phyloP scores from a whole-genome alignment of 2,329 filamentous ascomycete genomes.

The Mariannaea elegans region DNA sequence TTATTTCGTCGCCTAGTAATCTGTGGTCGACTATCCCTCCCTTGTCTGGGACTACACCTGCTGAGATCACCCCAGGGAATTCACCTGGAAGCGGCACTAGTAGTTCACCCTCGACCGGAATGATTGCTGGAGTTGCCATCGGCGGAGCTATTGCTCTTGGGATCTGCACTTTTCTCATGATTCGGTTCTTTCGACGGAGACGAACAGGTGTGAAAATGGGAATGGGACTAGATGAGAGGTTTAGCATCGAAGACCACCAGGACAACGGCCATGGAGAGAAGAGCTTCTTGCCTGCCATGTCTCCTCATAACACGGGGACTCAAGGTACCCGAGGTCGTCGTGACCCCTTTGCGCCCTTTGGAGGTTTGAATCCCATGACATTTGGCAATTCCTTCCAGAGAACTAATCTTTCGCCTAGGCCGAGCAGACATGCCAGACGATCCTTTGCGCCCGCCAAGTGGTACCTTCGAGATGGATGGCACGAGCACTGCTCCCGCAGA shows the following conservation, averaged over 20 bases:
- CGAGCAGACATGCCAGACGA: conserved; percentile 45
- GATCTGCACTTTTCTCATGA: conserved; percentile 35
- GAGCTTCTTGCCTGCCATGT: conserved; percentile 34
- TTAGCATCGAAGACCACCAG: conserved; percentile 21
- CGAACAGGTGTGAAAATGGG: conserved; percentile 10
- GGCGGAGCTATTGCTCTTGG: conserved; percentile 41
- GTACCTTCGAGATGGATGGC: conserved; percentile 51
- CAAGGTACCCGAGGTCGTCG: conserved; percentile 35
- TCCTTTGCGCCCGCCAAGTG: conserved; percentile 37
- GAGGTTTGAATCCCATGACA: conserved; percentile 47
- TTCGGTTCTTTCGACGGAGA: conserved; percentile 35
- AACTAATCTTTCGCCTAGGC: conserved; percentile 39
- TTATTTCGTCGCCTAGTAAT: conserved; percentile 12
- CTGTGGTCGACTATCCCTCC: conserved; percentile 4
- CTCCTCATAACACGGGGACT: conserved; percentile 39
- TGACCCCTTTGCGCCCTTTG: conserved; percentile 56
- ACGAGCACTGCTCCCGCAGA: conserved; percentile 44
- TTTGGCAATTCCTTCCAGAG: background rate
- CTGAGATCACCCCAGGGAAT: conserved; percentile 17
- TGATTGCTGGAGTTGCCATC: conserved; percentile 46
- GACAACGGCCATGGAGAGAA: conserved; percentile 40
- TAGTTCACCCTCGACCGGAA: conserved; percentile 39
- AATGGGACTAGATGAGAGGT: background rate
- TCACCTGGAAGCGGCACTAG: background rate
- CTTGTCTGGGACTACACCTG: conserved; percentile 20